Conservation (phyloP, 129 eudicot species). For the Heracleum sosnowskyi region DNA sequence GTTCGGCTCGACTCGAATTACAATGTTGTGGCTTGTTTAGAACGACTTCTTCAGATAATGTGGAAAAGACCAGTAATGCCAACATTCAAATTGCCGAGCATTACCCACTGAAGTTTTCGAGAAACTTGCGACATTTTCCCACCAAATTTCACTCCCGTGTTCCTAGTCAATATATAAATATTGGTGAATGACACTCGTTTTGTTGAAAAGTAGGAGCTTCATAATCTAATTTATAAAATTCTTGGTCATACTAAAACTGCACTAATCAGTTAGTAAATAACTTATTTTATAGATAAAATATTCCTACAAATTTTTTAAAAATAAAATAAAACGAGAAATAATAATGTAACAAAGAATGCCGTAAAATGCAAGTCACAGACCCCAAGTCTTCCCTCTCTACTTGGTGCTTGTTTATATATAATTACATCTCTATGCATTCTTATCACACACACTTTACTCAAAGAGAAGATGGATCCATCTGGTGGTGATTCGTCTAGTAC, state of each 20-base stretch:
- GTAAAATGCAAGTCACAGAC: neutral
- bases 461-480: slow-evolving; percentile 17
- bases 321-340: neutral
- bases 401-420: neutral
- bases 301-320: no score
- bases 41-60: neutral
- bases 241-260: no score
- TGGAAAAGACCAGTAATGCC: neutral
- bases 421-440: neutral
- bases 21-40: neutral
- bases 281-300: no score
- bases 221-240: no score
- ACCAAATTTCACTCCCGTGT: neutral
- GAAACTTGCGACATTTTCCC: neutral
- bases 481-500: slow-evolving; percentile 75
- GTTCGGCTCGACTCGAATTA: no score
- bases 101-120: neutral
- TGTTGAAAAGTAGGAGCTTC: neutral
- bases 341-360: neutral
- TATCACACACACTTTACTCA: neutral
- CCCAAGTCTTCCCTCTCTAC: neutral
- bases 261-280: no score
- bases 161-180: neutral
- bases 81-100: neutral
- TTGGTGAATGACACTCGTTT: neutral